Percentiles rank a stretch among this genome's conserved stretches.
phyloP scores from a whole-genome alignment of 2,329 filamentous ascomycete genomes.

The Macrophomina phaseolina region DNA sequence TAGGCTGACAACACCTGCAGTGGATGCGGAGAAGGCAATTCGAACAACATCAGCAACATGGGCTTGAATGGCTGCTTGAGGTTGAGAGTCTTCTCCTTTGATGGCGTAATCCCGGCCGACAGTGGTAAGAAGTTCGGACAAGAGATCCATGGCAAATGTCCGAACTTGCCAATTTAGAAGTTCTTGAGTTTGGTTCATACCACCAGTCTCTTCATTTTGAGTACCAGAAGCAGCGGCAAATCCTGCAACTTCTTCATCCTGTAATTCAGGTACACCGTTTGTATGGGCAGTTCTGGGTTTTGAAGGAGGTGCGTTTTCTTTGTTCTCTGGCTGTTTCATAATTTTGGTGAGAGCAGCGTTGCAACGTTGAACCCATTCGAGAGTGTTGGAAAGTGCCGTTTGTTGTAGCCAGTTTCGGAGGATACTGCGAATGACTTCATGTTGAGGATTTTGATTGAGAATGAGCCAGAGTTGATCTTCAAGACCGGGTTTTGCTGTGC shows the following conservation, averaged over 20 bases:
- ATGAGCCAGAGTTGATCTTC: slow-evolving; percentile 93
- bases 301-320: slow-evolving; percentile 52
- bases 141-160: slow-evolving; percentile 88
- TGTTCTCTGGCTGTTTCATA: slow-evolving; percentile 58
- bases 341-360: slow-evolving; percentile 89
- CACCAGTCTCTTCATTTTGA: slow-evolving; percentile 50
- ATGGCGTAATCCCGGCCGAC: slow-evolving; percentile 79
- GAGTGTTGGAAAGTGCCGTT: slow-evolving; percentile 79
- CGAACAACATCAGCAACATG: slow-evolving; percentile 90
- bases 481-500: slow-evolving; percentile 75
- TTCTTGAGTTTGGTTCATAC: slow-evolving; percentile 68
- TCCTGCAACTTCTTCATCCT: slow-evolving; percentile 95
- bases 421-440: slow-evolving; percentile 83
- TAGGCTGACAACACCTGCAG: slow-evolving; percentile 87
- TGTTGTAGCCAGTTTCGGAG: slow-evolving; percentile 93
- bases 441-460: slow-evolving; percentile 76
- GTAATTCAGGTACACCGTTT: slow-evolving; percentile 72
- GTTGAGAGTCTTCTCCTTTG: slow-evolving; percentile 73
- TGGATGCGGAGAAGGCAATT: slow-evolving; percentile 97
- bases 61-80: slow-evolving; percentile 78
- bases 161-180: slow-evolving; percentile 93
- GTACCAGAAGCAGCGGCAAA: slow-evolving; percentile 79
- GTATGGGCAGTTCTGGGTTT: slow-evolving; percentile 42
- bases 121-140: slow-evolving; percentile 80
- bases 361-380: slow-evolving; percentile 85